Percentiles rank a stretch among this genome's conserved stretches.
Conservation (phyloP, 2,329 filamentous ascomycete species). For the Pseudocercospora macadamiae region DNA sequence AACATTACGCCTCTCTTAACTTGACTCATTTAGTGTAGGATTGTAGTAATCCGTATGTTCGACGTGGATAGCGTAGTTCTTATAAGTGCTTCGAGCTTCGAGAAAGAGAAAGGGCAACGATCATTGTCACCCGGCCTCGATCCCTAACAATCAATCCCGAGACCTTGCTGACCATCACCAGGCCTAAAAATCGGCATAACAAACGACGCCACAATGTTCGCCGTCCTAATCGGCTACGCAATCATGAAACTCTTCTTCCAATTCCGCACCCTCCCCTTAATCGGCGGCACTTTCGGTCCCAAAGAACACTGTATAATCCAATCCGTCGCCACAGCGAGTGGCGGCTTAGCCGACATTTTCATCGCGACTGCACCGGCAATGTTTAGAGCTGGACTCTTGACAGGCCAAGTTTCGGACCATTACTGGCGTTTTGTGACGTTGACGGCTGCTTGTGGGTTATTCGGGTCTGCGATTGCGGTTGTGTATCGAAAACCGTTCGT, state of each 20-base stretch:
- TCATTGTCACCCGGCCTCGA: too few species aligned
- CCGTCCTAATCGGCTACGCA: background rate
- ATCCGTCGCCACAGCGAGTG: background rate
- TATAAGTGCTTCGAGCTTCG: too few species aligned
- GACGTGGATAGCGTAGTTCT: too few species aligned
- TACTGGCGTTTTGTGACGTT: background rate
- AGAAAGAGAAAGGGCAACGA: too few species aligned
- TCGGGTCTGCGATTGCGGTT: background rate
- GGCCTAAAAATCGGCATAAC: background rate
- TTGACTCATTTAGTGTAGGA: too few species aligned
- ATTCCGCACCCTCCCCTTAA: background rate
- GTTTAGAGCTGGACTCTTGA: background rate
- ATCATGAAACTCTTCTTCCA: background rate
- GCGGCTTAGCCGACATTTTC: background rate
- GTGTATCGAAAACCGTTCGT: background rate
- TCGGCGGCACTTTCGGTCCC: background rate
- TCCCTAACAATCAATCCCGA: too few species aligned
- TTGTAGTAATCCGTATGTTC: too few species aligned
- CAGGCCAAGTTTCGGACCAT: background rate
- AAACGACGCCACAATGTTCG: background rate
- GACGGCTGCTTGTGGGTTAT: background rate
- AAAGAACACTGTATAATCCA: conserved; percentile 1
- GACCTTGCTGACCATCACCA: background rate
- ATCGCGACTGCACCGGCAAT: background rate
- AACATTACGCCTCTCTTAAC: too few species aligned